Evolutionary conservation across 2,329 filamentous ascomycete species (phyloP).

Genomic region (Aspergillus ustus): DNA sequence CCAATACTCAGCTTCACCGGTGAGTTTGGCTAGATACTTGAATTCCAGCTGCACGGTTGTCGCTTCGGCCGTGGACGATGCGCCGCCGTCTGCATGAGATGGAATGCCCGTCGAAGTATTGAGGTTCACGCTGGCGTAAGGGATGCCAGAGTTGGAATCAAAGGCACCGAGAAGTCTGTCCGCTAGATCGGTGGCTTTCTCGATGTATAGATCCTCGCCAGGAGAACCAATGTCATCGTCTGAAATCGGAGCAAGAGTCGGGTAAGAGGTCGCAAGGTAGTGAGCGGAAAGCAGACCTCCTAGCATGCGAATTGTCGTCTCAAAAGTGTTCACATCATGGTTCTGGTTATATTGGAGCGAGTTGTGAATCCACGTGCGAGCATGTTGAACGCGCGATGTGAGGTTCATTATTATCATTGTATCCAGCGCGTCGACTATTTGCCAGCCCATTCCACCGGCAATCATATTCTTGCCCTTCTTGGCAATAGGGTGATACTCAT

Average conservation of each 20-base stretch:
- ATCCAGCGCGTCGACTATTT: constrained; percentile 93
- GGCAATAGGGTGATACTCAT: constrained; percentile 83
- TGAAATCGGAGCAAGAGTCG: constrained; percentile 73
- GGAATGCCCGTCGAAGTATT: constrained; percentile 74
- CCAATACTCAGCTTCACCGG: constrained; percentile 92
- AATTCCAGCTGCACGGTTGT: constrained; percentile 93
- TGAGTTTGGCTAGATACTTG: constrained; percentile 94
- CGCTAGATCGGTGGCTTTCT: constrained; percentile 92
- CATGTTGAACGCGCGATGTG: constrained; percentile 80
- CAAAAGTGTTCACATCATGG: constrained; percentile 96
- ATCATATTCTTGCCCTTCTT: constrained; percentile 85
- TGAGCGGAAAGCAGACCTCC: constrained; percentile 91
- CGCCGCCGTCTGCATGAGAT: constrained; percentile 83
- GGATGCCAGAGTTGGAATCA: constrained; percentile 82
- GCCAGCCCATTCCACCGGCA: constrained; percentile 90
- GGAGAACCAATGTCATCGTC: constrained; percentile 73
- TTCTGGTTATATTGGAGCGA: constrained; percentile 85
- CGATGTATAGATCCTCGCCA: constrained; percentile 90
- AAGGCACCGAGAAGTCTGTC: constrained; percentile 87
- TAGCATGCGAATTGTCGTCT: constrained; percentile 97
- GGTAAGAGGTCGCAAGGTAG: constrained; percentile 85
- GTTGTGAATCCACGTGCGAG: constrained; percentile 84
- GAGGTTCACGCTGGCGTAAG: constrained; percentile 88
- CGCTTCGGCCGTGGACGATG: constrained; percentile 91
- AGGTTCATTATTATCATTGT: constrained; percentile 99